Conservation (phyloP, 2,329 filamentous ascomycete species). For the Lachnellula cervina region DNA sequence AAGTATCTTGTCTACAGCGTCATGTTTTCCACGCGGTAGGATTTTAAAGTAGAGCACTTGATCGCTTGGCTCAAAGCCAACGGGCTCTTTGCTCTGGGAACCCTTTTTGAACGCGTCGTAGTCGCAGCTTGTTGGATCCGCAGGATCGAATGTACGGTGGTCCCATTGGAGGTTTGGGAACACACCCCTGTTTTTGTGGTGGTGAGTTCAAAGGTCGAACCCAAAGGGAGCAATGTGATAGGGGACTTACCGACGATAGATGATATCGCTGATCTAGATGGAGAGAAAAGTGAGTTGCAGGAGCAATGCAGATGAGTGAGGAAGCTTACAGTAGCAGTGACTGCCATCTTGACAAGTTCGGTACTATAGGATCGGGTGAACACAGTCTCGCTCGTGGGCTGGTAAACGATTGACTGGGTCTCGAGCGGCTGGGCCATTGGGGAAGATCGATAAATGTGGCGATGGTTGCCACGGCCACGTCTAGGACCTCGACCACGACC, state of each 20-base stretch:
- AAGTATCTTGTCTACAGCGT: constrained; percentile 22
- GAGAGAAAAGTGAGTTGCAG: neutral
- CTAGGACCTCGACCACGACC: too few relatives aligned
- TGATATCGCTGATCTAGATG: constrained; percentile 16
- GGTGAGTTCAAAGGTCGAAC: neutral
- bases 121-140: constrained; percentile 13
- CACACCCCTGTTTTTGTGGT: constrained; percentile 1
- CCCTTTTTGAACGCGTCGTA: constrained; percentile 20
- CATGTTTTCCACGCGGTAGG: constrained; percentile 13
- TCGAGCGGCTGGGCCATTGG: neutral
- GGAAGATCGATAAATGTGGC: neutral
- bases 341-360: constrained; percentile 13
- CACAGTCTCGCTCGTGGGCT: neutral
- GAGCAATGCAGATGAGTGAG: neutral
- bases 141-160: constrained; percentile 14
- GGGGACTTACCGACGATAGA: constrained; percentile 4
- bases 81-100: neutral
- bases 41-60: constrained; percentile 13
- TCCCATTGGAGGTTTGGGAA: constrained; percentile 6
- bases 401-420: neutral
- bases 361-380: constrained; percentile 13
- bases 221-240: neutral
- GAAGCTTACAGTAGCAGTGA: constrained; percentile 13
- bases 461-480: neutral
- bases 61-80: constrained; percentile 5